phyloP scores from a whole-genome alignment of 805 yeast genomes.

The Wickerhamomyces queroliae region DNA sequence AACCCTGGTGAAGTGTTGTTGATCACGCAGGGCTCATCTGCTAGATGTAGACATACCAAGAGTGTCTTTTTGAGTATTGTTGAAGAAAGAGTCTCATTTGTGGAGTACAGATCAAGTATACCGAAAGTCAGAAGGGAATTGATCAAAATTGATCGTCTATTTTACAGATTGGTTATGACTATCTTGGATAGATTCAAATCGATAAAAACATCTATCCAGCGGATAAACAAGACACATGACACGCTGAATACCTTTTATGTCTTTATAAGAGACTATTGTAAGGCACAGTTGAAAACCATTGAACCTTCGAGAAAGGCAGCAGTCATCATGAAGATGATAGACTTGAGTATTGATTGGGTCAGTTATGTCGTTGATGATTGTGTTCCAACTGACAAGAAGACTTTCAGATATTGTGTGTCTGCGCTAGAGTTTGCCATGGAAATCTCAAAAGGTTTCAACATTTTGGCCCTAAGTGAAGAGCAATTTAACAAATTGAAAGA shows the following conservation, averaged over 20 bases:
- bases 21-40: slow-evolving; percentile 64
- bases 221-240: slow-evolving; percentile 64
- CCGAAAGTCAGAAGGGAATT: slow-evolving; percentile 71
- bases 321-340: slow-evolving; percentile 65
- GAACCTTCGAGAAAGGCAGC: slow-evolving; percentile 63
- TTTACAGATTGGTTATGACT: slow-evolving; percentile 60
- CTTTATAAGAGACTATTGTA: slow-evolving; percentile 78
- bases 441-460: slow-evolving; percentile 86
- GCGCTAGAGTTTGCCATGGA: slow-evolving; percentile 96
- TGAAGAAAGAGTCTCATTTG: slow-evolving; percentile 46
- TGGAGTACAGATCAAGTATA: slow-evolving; percentile 66
- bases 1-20: slow-evolving; percentile 62
- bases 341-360: slow-evolving; percentile 84
- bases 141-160: slow-evolving; percentile 55
- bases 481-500: slow-evolving; percentile 67
- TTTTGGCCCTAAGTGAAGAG: slow-evolving; percentile 69
- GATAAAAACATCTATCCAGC: slow-evolving; percentile 47
- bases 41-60: slow-evolving; percentile 48
- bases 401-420: slow-evolving; percentile 93
- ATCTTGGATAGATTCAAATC: slow-evolving; percentile 56
- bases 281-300: slow-evolving; percentile 57
- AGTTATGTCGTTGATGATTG: slow-evolving; percentile 92
- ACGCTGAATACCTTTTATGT: slow-evolving; percentile 67
- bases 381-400: slow-evolving; percentile 82
- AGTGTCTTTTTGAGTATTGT: slow-evolving; percentile 52